Evolutionary conservation across 2,329 filamentous ascomycete species (phyloP).

Genomic region (Basipetospora sp.): DNA sequence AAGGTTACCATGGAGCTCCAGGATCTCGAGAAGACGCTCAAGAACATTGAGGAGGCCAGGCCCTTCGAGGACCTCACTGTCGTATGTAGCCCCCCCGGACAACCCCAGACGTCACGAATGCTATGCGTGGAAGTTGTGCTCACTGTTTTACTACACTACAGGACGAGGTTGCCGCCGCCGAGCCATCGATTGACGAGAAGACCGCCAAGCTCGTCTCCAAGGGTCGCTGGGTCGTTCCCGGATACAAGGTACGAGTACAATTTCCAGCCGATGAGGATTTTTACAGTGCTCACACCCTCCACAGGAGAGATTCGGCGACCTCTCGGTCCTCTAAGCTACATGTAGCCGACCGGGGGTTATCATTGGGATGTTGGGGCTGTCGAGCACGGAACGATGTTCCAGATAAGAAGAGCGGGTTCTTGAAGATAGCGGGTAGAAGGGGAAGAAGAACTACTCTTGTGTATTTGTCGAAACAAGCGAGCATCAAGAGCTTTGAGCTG

Average conservation of each 20-base stretch:
- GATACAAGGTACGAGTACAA: slow-evolving; percentile 72
- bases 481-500: too few relatives aligned
- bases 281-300: slow-evolving; percentile 29
- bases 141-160: slow-evolving; percentile 22
- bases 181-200: slow-evolving; percentile 95
- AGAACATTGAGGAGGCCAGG: slow-evolving; percentile 92
- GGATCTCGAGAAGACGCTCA: slow-evolving; percentile 84
- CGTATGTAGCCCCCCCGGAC: slow-evolving; percentile 43
- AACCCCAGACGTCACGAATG: too few relatives aligned
- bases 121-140: not conserved
- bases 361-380: too few relatives aligned
- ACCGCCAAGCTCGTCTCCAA: slow-evolving; percentile 87
- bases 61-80: slow-evolving; percentile 96
- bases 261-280: not conserved
- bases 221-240: slow-evolving; percentile 94
- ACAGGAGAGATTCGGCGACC: slow-evolving; percentile 97
- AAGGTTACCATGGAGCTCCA: slow-evolving; percentile 89
- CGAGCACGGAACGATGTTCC: slow-evolving; percentile 42
- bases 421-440: slow-evolving; percentile 4
- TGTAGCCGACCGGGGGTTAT: too few relatives aligned
- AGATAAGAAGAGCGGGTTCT: slow-evolving; percentile 30
- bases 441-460: not conserved
- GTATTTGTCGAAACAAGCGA: too few relatives aligned
- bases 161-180: slow-evolving; percentile 89
- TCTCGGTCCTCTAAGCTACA: slow-evolving; percentile 73